Base-by-base conservation (phyloP, 169 alveolate genomes). In the Cryptosporidium felis region DNA sequence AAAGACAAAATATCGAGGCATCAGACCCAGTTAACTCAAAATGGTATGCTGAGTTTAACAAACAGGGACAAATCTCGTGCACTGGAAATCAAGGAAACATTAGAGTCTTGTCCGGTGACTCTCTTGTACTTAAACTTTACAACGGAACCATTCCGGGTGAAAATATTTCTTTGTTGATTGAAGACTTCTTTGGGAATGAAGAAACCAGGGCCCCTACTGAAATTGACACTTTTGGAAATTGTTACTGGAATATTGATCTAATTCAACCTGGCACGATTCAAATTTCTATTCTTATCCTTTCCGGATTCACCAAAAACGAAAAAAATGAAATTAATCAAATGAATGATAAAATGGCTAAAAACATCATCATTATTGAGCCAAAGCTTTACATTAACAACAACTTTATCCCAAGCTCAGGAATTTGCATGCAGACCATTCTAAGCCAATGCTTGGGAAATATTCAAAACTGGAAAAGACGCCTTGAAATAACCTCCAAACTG, bases 391-490 rank as follows among this genome's bases (percentile, higher is more conserved):
- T 89, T 18, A 89, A 82, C 41, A 66, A 80, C 3, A 38, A n/a
- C 12, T 66, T 49, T 14, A 45, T 82, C 16, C 88, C 67, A 21
- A 60, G 59, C 41, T 82, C 89, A 34, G 91, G 80, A 16, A 60
- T 92, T 42, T 61, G 92, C 36, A 85, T 96, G 63, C 95, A 94
- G 82, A 94, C 97, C 18, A 90, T 94, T 8, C 89, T 95, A 28
- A 90, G 96, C 21, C 89, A 95, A 53, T 91, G 97, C 58, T 81
- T 95, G 41, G 98, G 98, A 4, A 89, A 88, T 56, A 88, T 94
- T 46, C 61, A 80, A 26, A 88, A 92, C 21, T 96, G 96, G 95
- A 89, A 80, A 41, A 89, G 90, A 30, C 90, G 91, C 63, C 79
- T 93, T 34, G 80, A 80, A 36, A 90, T 90, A 46, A 89, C 92